Base-by-base conservation (phyloP, 2,329 filamentous ascomycete species). In the Dactylonectria macrodidyma region DNA sequence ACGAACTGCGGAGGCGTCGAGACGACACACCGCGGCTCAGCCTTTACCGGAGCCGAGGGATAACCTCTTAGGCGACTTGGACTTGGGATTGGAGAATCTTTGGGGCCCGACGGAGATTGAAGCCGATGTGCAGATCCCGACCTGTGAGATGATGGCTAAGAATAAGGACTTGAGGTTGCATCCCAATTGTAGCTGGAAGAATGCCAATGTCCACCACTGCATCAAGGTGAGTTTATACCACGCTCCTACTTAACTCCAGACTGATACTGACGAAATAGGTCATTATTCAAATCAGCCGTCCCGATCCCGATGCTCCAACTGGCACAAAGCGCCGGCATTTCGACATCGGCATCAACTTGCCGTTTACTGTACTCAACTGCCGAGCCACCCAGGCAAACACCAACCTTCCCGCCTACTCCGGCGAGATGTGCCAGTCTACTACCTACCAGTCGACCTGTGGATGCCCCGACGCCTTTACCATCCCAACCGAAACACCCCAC, bases 291-390 rank as follows among this genome's bases (percentile, higher is more conserved):
- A 91, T 98, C 54, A 97, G 95, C 34, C 94, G 94, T 74, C 84
- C 92, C 16, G 95, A 97, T 75, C 88, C 91, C 46, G 90, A 91
- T 11, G 93, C 97, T 75, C 91, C 94, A 0, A 86, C 85, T 1
- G 87, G 87, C 38, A 87, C 84, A 69, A 95, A 95, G 77, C 90
- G 95, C 70, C 89, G 95, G 38, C 95, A 97, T 78, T 98, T 97
- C 73, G 95, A 98, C 80, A 97, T 97, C 75, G 97, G 94, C 73
- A 98, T 98, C 74, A 95, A 98, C 81, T 97, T 95, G 1, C 95
- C 95, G 1, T 95, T 98, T 78, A 95, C 95, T 69, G 94, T 97
- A 51, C 91, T 97, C 55, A 95, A 95, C 69, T 98, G 95, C 83
- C 93, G 93, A 69, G 95, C 95, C n/a, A 97, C 94, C 1, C 93